These are phyloP conservation scores for Rhodotorula sp. DNA, from an alignment of 1,284 basidiomycete genomes.

Conservation along the genomic window DNA sequence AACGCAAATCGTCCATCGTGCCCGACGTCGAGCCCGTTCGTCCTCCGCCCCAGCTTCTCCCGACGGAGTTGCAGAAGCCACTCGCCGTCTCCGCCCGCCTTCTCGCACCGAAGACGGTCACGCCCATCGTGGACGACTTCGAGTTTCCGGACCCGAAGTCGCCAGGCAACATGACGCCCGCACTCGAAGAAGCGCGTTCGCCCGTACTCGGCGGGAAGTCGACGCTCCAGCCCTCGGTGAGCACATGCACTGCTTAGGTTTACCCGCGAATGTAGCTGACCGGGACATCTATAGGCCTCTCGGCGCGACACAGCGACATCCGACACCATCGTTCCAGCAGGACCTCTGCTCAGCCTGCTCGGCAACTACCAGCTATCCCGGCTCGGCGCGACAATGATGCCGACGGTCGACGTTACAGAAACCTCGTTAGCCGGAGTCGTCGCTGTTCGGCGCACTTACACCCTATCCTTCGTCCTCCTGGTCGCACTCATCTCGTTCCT, in stretches of 20 bases:
- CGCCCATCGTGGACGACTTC: constrained; percentile 29
- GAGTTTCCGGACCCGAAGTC: constrained; percentile 42
- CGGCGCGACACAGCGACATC: constrained; percentile 28
- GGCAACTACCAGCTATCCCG: constrained; percentile 29
- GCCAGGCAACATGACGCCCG: constrained; percentile 30
- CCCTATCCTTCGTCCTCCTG: constrained; percentile 61
- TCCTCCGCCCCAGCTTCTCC: constrained; percentile 57
- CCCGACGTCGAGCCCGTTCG: constrained; percentile 8
- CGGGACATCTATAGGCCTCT: background rate
- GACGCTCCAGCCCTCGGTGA: background rate
- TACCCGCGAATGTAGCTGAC: background rate
- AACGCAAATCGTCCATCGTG: constrained; percentile 9
- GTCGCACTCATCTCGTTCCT: constrained; percentile 84
- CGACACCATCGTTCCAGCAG: constrained; percentile 3
- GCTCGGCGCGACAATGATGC: constrained; percentile 25
- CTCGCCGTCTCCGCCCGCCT: constrained; percentile 57
- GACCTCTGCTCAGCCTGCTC: constrained; percentile 29
- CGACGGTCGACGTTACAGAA: constrained; percentile 25
- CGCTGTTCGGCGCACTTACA: constrained; percentile 33
- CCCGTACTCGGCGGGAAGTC: constrained; percentile 14
- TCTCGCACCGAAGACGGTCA: constrained; percentile 26
- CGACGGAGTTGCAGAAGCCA: constrained; percentile 62
- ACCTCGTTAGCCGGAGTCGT: constrained; percentile 5
- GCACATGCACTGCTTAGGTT: background rate
- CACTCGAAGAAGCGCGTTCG: constrained; percentile 11